Percentiles rank a stretch among this genome's conserved stretches.
phyloP scores from a whole-genome alignment of 1,284 basidiomycete genomes.

The Trichosporon ovoides region DNA sequence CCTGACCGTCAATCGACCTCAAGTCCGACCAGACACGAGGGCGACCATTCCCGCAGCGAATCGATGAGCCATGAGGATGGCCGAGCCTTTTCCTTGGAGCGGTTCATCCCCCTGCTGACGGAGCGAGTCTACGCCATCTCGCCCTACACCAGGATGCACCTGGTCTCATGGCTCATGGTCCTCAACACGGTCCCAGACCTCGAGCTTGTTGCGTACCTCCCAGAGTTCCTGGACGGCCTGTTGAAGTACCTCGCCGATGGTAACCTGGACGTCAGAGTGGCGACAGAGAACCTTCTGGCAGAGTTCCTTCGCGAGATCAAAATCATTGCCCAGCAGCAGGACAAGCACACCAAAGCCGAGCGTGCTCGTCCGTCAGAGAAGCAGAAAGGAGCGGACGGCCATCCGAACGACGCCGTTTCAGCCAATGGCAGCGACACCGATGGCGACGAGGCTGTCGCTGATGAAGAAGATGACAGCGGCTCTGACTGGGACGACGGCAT shows the following conservation, averaged over 20 bases:
- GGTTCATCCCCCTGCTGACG: slow-evolving; percentile 88
- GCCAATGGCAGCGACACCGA: slow-evolving; percentile 21
- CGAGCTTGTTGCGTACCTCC: slow-evolving; percentile 88
- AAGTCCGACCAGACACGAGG: slow-evolving; percentile 9
- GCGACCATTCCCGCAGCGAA: slow-evolving; percentile 9
- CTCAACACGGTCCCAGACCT: slow-evolving; percentile 95
- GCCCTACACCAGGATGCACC: slow-evolving; percentile 91
- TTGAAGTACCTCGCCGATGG: slow-evolving; percentile 93
- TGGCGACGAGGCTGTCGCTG: slow-evolving; percentile 33
- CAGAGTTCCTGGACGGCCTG: slow-evolving; percentile 89
- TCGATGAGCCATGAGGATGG: slow-evolving; percentile 27
- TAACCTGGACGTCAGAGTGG: slow-evolving; percentile 85
- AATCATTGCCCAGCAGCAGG: slow-evolving; percentile 70
- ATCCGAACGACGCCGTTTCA: slow-evolving; percentile 49
- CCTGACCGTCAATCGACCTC: slow-evolving; percentile 6
- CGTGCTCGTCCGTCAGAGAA: slow-evolving; percentile 16
- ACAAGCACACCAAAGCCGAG: slow-evolving; percentile 41
- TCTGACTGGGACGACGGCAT: slow-evolving; percentile 52
- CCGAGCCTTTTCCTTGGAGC: slow-evolving; percentile 80
- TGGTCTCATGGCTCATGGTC: slow-evolving; percentile 94
- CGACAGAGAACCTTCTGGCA: slow-evolving; percentile 84
- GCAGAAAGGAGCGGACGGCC: background rate
- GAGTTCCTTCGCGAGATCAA: slow-evolving; percentile 89
- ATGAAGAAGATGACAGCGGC: slow-evolving; percentile 29
- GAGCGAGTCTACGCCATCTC: slow-evolving; percentile 93